These are phyloP conservation scores for Luffa acutangula DNA, from an alignment of 306 rosid species.

Conservation along the genomic window DNA sequence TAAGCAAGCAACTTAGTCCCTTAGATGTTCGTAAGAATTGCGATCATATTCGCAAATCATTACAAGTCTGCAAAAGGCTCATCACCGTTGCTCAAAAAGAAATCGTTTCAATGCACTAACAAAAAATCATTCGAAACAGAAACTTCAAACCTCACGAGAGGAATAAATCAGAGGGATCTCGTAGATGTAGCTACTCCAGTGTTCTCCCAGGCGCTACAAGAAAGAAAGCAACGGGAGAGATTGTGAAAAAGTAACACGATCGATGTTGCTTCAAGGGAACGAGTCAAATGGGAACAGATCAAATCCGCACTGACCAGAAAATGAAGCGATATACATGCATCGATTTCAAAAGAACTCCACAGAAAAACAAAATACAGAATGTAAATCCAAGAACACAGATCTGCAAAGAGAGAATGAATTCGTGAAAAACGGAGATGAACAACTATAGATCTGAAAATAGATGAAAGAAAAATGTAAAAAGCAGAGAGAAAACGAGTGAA, in stretches of 20 bases:
- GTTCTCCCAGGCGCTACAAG: slow-evolving; percentile 17
- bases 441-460: too few species aligned
- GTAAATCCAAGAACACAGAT: neutral
- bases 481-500: too few species aligned
- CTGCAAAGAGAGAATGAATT: too few species aligned
- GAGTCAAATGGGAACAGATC: slow-evolving; percentile 62
- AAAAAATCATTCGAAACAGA: neutral
- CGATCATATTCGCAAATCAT: slow-evolving; percentile 83
- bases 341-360: neutral
- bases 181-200: slow-evolving; percentile 36
- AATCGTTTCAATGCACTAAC: neutral
- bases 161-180: neutral
- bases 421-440: too few species aligned
- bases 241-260: slow-evolving; percentile 35
- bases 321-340: slow-evolving; percentile 32
- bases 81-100: slow-evolving; percentile 26
- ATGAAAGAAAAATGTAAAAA: too few species aligned
- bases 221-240: slow-evolving; percentile 10
- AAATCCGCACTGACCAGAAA: slow-evolving; percentile 83
- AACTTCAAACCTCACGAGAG: too few species aligned
- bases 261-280: slow-evolving; percentile 95
- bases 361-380: neutral
- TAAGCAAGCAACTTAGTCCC: slow-evolving; percentile 54
- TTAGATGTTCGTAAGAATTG: slow-evolving; percentile 74
- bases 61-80: slow-evolving; percentile 80